Conservation (phyloP, 768 basidiomycete species). For the Russula virescens region DNA sequence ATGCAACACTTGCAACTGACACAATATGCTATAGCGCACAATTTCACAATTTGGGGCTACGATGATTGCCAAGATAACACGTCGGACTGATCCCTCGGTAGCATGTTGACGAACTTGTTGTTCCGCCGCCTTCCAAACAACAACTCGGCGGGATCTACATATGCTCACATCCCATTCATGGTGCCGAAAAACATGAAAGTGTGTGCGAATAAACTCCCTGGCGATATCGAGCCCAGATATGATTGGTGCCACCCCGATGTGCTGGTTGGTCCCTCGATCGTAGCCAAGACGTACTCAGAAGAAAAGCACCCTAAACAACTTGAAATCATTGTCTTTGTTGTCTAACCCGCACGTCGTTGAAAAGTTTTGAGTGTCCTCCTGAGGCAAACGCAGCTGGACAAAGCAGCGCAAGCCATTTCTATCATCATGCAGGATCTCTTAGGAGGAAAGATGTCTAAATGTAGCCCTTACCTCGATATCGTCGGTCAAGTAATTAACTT, state of each 20-base stretch:
- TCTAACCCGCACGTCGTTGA: background rate
- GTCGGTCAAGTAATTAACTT: conserved; percentile 63
- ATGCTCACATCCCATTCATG: conserved; percentile 80
- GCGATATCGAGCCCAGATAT: conserved; percentile 41
- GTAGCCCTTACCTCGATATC: conserved; percentile 47
- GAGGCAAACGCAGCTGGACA: background rate
- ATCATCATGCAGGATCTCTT: conserved; percentile 2
- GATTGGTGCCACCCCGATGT: conserved; percentile 48
- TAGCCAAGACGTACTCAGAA: conserved; percentile 1
- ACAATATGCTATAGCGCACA: conserved; percentile 46
- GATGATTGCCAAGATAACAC: conserved; percentile 60
- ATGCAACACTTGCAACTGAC: too few species aligned
- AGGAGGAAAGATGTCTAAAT: conserved; percentile 35
- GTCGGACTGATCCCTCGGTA: conserved; percentile 68
- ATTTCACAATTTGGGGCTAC: conserved; percentile 77
- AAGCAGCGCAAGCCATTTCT: conserved; percentile 1
- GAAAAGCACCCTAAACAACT: background rate
- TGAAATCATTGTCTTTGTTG: background rate
- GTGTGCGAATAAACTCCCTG: conserved; percentile 33
- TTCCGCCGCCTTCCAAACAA: conserved; percentile 65
- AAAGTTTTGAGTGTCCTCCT: conserved; percentile 16
- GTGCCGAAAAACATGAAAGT: conserved; percentile 48
- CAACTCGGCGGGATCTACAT: conserved; percentile 58
- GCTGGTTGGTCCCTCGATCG: conserved; percentile 10
- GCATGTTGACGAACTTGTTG: conserved; percentile 66